Evolutionary conservation across 768 basidiomycete genomes (phyloP).

Genomic region (Kwoniella sp.): DNA sequence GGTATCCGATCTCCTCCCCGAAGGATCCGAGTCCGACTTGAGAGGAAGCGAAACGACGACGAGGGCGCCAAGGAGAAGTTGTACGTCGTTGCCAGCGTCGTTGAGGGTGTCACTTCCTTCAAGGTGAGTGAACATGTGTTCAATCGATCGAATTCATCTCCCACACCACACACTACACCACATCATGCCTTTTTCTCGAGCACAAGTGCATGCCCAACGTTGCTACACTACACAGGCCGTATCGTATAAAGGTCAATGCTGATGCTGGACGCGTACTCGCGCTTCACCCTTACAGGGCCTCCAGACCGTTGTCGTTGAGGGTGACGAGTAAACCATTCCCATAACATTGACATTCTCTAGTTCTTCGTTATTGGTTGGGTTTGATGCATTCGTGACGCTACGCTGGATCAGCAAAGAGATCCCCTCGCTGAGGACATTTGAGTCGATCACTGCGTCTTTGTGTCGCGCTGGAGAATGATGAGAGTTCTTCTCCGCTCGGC

Average conservation of each 20-base stretch:
- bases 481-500: too few species aligned
- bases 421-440: too few species aligned
- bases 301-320: conserved; percentile 78
- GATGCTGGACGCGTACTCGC: conserved; percentile 21
- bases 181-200: too few species aligned
- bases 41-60: conserved; percentile 98
- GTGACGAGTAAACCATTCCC: conserved; percentile 39
- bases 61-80: conserved; percentile 99
- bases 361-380: conserved; percentile 1
- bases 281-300: conserved; percentile 65
- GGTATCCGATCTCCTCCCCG: conserved; percentile 94
- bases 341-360: background rate
- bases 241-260: too few species aligned
- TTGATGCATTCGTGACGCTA: conserved; percentile 1
- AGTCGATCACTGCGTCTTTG: too few species aligned
- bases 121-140: conserved; percentile 65
- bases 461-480: too few species aligned
- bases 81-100: conserved; percentile 83
- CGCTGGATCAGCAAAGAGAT: too few species aligned
- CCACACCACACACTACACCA: background rate
- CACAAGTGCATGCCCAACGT: too few species aligned
- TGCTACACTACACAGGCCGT: too few species aligned
- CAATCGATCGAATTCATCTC: background rate
- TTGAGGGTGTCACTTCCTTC: conserved; percentile 71
- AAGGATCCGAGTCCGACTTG: conserved; percentile 87